A percentile compares a stretch with the other conserved stretches of the same genome.
Evolutionary conservation across 139 green algal genomes (phyloP).

Genomic region (Chlamydomonas schloesseri): DNA sequence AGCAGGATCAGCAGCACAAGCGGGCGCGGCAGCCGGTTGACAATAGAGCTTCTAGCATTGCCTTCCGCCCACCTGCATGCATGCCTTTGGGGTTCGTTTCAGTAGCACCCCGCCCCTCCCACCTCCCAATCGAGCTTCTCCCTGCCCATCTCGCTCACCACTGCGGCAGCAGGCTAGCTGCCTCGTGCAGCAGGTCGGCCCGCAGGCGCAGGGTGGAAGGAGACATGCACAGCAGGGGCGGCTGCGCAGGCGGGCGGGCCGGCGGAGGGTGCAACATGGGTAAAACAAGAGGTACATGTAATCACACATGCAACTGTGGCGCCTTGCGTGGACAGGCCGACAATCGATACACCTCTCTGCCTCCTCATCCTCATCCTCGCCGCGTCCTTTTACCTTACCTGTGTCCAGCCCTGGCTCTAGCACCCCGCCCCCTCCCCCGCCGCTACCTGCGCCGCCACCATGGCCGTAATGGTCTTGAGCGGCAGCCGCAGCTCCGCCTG

Average conservation of each 20-base stretch:
- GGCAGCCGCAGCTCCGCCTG: neutral
- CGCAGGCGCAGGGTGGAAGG: neutral
- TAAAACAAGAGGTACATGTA: too few relatives aligned
- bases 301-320: too few relatives aligned
- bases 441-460: neutral
- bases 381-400: too few relatives aligned
- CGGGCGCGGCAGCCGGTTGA: too few relatives aligned
- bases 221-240: constrained; percentile 5
- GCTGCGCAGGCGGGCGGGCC: neutral
- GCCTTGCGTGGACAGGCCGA: too few relatives aligned
- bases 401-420: too few relatives aligned
- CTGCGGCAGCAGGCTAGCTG: constrained; percentile 16
- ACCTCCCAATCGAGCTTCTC: neutral
- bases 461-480: neutral
- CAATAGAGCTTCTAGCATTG: too few relatives aligned
- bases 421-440: too few relatives aligned
- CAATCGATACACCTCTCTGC: too few relatives aligned
- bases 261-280: neutral
- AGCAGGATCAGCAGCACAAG: too few relatives aligned
- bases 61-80: neutral
- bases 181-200: constrained; percentile 27
- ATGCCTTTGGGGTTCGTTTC: neutral
- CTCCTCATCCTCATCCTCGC: too few relatives aligned
- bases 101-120: neutral
- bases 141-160: neutral